Evolutionary conservation across 768 basidiomycete species (phyloP), one percentile per base, ranked within the genome.

Genomic region (Kwoniella sp.): DNA sequence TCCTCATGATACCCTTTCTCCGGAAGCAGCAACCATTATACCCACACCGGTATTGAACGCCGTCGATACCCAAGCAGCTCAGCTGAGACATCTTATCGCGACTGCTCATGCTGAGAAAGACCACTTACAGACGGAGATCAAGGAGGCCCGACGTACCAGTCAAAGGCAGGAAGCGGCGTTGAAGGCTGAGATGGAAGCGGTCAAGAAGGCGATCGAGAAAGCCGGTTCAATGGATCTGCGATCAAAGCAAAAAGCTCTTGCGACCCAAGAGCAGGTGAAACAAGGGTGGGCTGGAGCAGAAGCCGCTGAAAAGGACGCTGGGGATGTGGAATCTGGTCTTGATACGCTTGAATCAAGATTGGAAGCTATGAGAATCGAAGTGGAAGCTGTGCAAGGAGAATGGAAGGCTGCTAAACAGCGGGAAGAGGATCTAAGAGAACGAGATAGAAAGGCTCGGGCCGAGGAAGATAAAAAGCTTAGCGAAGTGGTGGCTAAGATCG

Each of bases 211-310:
- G 1, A 88, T 88, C 2, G 92, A 95, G 70, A 92, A 91, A 70
- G 85, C 89, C 59, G 81, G 85, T 0, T 83, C 86, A 0, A 84
- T 85, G 1, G 94, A 97, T 76, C 83, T 86, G 24, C 85, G 92
- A n/a, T 87, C 88, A 10, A 86, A 87, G 48, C 92, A 95, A 77
- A 94, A 92, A 70, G 86, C 89, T 10, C 84, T 92, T 12, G 90
- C 93, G 0, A 81, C 95, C 40, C 92, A 94, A 76, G 92, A 95
- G 73, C 89, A 91, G 1, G 87, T 89, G 13, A 92, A 90, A 73
- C 87, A 90, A 58, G 87, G 90, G 10, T 86, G 85, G 67, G 84
- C 85, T 6, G 83, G 82, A 0, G 83, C 85, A 9, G 82, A 80
- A 22, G 81, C 84, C 15, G 69, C 85, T 58, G 78, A 87, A 77